Conservation (phyloP, 2,329 filamentous ascomycete genomes). For the Saccharata proteae region DNA sequence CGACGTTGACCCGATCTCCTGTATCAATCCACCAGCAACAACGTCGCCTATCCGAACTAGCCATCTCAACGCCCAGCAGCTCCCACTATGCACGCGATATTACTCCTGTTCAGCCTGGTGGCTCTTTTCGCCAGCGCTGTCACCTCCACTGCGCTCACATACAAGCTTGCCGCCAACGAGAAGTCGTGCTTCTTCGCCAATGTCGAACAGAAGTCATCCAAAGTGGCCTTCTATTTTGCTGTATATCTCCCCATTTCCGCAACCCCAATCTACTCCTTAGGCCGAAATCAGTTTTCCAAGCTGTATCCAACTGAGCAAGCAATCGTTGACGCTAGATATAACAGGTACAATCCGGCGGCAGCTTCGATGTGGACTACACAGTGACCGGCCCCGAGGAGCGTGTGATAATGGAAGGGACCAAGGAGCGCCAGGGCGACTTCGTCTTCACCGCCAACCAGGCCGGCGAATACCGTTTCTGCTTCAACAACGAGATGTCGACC, state of each 20-base stretch:
- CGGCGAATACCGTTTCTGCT: conserved; percentile 95
- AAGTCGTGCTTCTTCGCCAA: conserved; percentile 89
- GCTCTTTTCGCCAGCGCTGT: conserved; percentile 59
- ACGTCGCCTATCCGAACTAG: no score
- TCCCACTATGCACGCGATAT: conserved; percentile 22
- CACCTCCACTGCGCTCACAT: conserved; percentile 84
- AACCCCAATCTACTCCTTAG: not conserved
- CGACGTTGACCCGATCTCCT: no score
- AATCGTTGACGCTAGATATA: conserved; percentile 1
- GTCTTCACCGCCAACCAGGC: conserved; percentile 84
- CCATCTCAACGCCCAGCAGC: no score
- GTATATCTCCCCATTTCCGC: conserved; percentile 49
- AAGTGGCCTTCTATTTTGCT: conserved; percentile 97
- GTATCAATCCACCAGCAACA: no score
- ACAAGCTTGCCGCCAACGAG: conserved; percentile 81
- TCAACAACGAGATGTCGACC: conserved; percentile 96
- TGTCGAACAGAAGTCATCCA: conserved; percentile 66
- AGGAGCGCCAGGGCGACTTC: conserved; percentile 92
- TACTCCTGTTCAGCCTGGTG: conserved; percentile 40
- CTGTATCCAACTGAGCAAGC: not conserved
- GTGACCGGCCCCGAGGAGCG: conserved; percentile 74
- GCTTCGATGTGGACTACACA: conserved; percentile 91
- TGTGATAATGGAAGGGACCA: conserved; percentile 71
- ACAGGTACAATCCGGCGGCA: conserved; percentile 94
- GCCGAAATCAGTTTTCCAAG: not conserved